Base-by-base conservation (phyloP, 768 basidiomycete species). In the Hygrophorus russula region DNA sequence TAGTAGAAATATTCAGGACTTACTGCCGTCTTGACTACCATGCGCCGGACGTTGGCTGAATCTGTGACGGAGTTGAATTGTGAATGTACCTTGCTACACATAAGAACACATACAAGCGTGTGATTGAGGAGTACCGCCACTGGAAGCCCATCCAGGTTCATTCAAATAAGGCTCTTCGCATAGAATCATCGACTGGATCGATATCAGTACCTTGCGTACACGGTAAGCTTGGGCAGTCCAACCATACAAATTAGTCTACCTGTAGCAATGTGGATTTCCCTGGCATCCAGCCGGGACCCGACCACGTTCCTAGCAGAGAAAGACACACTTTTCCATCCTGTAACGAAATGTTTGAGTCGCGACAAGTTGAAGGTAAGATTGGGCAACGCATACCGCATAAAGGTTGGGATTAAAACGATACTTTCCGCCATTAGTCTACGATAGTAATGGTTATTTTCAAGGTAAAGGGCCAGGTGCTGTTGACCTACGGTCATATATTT, bases 111-210 rank as follows among this genome's bases (percentile, higher is more conserved):
- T 60, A 91, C 88, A 92, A 37, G 82, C 78, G 53, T 68, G 70
- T 27, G 89, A 91, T 50, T 77, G 73, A 2, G 84, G 72, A 18
- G 80, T 83, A 19, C 89, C 89, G 12, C 70, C 76, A 45, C 75
- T 73, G 33, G 62, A 63, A 15, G 86, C 80, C 86, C 86, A 88
- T 18, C 84, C 90, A 14, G 92, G 92, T 58, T 97, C 92, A 51
- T 94, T 94, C 47, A 91, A 60, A 58, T 92, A 94, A 7, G 93
- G 88, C 53, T 91, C 92, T 14, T 94, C 93, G 49, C 86, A 92
- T 18, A 96, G 67, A 51, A 96, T 94, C 87, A 97, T 90, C 12
- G 88, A 90, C 65, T 96, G 93, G 27, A 97, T 93, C 12, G 91
- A 93, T 31, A 96, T 86, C 33, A 97, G 69, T 30, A 93, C 88